Base-by-base conservation (phyloP, 441 rosid genomes). In the Breynia disticha region DNA sequence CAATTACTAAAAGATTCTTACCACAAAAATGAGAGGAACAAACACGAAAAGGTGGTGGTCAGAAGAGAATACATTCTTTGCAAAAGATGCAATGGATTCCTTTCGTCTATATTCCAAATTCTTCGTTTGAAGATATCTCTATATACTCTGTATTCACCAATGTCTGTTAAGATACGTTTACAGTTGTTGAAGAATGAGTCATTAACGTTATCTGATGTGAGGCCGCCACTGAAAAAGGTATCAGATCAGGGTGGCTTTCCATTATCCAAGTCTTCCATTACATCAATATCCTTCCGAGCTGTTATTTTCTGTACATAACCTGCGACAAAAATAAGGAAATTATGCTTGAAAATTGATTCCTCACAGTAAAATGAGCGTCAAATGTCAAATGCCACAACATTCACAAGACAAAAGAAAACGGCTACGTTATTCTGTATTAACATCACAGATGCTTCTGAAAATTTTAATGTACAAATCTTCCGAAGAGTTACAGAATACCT, bases 281-380 rank as follows among this genome's bases (percentile, higher is more conserved):
- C 72, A 19, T 76, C 90, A 59, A 87, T 85, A 71, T 85, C 90
- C 53, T 68, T 78, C 52, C 96, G 84, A 61, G 89, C 77, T 62
- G 96, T 91, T 69, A 91, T 82, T 72, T 85, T 87, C 70, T 91
- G 96, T 72, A 87, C 93, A 50, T 85, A 91, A 56, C 96, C 96
- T 91, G 86, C 72, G 66, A 28, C 35, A 28, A 28, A 28, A 28
- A 28, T 28, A 28, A 28, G 35, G 8, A 28, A 28, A 28, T 28
- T 28, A 28, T 28, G 35, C 8, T 28, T 28, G 35, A 28, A 28
- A 28, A 28, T 9, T 28, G 8, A 28, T 4, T 4, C 35, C 35
- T 28, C 35, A 28, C 35, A 28, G 35, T 9, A 28, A 28, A 28
- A 28, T 4, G 35, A 9, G n/a, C n/a, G n/a, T n/a, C n/a, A n/a